These are phyloP conservation scores for Coriolopsis trogii DNA, from an alignment of 1,284 basidiomycete genomes.

Conservation along the genomic window DNA sequence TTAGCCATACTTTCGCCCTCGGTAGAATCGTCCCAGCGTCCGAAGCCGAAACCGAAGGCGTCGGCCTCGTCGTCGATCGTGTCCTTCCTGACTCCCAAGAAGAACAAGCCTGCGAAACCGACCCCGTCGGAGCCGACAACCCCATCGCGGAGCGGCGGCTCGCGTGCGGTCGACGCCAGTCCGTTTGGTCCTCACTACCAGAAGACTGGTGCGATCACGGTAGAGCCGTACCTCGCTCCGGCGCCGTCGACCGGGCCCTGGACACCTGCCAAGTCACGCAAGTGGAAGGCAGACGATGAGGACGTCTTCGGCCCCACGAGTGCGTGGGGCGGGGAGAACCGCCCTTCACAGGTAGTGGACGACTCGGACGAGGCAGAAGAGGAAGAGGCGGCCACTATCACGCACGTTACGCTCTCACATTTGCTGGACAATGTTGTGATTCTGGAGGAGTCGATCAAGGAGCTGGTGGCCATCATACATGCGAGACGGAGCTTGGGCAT, in stretches of 20 bases:
- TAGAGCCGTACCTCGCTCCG: constrained; percentile 73
- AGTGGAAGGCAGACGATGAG: constrained; percentile 63
- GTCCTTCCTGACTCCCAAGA: constrained; percentile 81
- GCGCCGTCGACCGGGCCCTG: constrained; percentile 62
- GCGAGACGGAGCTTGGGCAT: constrained; percentile 86
- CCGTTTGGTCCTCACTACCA: constrained; percentile 89
- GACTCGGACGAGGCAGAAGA: constrained; percentile 40
- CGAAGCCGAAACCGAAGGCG: constrained; percentile 56
- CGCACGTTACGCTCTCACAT: constrained; percentile 74
- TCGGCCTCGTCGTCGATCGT: constrained; percentile 60
- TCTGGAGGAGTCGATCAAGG: constrained; percentile 95
- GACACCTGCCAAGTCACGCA: constrained; percentile 54
- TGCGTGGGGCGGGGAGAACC: constrained; percentile 57
- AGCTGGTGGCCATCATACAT: constrained; percentile 86
- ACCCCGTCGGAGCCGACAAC: constrained; percentile 45
- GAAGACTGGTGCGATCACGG: constrained; percentile 69
- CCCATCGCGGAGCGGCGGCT: constrained; percentile 40
- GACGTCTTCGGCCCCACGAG: constrained; percentile 62
- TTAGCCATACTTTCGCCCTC: constrained; percentile 20
- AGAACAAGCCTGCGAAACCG: constrained; percentile 45
- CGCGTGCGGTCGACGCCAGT: constrained; percentile 62
- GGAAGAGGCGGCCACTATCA: constrained; percentile 28
- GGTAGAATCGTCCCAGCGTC: constrained; percentile 29
- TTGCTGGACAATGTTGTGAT: constrained; percentile 95
- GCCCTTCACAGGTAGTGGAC: constrained; percentile 33